Evolutionary conservation across 768 basidiomycete genomes (phyloP), one percentile per base, ranked within the genome.

Genomic region (Boletus sp.): DNA sequence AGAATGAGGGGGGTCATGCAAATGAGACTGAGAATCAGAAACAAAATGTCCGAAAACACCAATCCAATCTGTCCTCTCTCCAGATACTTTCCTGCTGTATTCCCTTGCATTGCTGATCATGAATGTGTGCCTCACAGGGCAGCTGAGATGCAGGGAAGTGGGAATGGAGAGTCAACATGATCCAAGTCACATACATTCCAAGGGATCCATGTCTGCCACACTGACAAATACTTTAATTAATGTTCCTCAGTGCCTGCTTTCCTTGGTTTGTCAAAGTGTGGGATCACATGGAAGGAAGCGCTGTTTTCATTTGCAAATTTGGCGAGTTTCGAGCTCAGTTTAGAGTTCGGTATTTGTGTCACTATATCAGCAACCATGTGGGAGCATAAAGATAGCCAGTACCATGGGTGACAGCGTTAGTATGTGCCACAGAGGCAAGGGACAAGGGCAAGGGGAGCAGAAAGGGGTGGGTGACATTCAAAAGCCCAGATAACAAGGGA

Each of bases 341-440:
- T 86, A 12, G 76, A 72, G 89, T 75, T 98, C 96, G 44, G 95
- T 95, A 73, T 94, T 94, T 14, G 92, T 90, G 74, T 98, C 95
- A 17, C 92, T 91, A 69, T 56, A 32, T 62, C 67, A 59, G 63
- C 61, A 57, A 67, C 58, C 20, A 52, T 55, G 50, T 63, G 39
- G 37, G 51, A 47, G 54, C 15, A 51, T 58, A 45, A 42, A 52
- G 42, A 53, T 42, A 40, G 35, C 60, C 67, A 65, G 63, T 18
- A 54, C 56, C 67, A 47, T 47, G 47, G 49, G 55, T 36, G 30
- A 45, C 33, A 51, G 50, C 40, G 54, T 63, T 50, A 59, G 57
- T 53, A 14, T 18, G 47, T 52, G 60, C 59, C 60, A 71, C 47
- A 62, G 47, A 49, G 59, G 40, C 6, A 52, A 39, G 41, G 18